These are phyloP conservation scores for Raphanus sativus DNA, from an alignment of 345 rosid genomes.

Conservation along the genomic window DNA sequence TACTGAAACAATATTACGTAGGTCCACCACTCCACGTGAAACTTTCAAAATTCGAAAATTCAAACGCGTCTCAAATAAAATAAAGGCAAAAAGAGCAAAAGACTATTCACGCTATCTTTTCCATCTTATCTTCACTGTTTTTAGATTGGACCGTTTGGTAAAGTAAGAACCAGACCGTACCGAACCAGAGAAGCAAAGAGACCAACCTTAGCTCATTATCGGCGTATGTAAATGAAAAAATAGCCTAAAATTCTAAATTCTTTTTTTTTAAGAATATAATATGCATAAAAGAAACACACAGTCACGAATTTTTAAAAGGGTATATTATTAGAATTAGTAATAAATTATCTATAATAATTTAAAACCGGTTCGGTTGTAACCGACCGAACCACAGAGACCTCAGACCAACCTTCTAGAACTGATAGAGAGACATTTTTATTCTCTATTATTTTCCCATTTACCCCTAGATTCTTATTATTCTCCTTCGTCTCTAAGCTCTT, in stretches of 20 bases:
- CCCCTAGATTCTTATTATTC: neutral
- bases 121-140: constrained; percentile 16
- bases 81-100: neutral
- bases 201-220: neutral
- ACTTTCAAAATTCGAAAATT: constrained; percentile 37
- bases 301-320: no score
- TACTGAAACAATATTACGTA: neutral
- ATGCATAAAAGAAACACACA: no score
- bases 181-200: neutral
- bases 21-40: constrained; percentile 17
- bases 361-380: neutral
- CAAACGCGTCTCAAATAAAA: neutral
- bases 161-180: neutral
- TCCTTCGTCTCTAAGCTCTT: constrained; percentile 11
- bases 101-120: constrained; percentile 14
- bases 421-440: constrained; percentile 17
- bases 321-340: no score
- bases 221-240: neutral
- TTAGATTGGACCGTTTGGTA: constrained; percentile 14
- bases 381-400: constrained; percentile 10
- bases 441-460: neutral
- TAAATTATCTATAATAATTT: no score
- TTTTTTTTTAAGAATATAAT: no score
- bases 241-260: no score
- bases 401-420: constrained; percentile 12